Base-by-base conservation (phyloP, 2,329 filamentous ascomycete species). In the Fusarium mangiferae region DNA sequence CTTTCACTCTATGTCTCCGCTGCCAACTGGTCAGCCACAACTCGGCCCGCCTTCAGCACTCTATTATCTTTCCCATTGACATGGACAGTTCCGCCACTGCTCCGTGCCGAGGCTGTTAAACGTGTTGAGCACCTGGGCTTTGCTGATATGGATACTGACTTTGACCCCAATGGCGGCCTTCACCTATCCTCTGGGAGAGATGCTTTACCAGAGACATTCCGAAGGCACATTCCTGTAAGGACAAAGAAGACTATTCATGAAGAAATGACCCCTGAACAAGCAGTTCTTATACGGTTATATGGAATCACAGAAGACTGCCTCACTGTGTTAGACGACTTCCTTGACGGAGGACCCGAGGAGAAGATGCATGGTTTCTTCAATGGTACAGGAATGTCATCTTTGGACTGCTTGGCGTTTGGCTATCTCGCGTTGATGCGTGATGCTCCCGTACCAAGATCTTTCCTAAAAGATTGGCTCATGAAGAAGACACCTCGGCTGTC, bases 1-100 rank as follows among this genome's bases (percentile, higher is more conserved):
- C 90, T 98, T 65, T 95, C 92, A 58, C 91, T 98, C 76, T 98
- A 97, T 82, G 93, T 96, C 72, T 96, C 95, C 38, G 94, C 92
- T 65, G 90, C 94, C 73, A 98, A 98, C 85, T 99, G 96, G 89
- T 87, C 91, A 62, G 85, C 88, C 48, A 85, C 88, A 55, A 98
- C 95, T 8, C 91, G 94, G 22, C 93, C 94, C 6, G 92, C 94
- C 42, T 98, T 95, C 84, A 94, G 92, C 74, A 85, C 86, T 11
- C 89, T 98, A 64, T 89, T 98, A 44, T 90, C 93, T 45, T 97
- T 96, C 87, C 95, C 96, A 24, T 88, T 95, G 71, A 95, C 95
- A 77, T 99, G 96, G 90, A 93, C 93, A 46, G 87, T 97, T 10
- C 95, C 95, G 5, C 91, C 93, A 2, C 86, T 90, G 63, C 86